Evolutionary conservation across 371 early-diverging fungal genomes (phyloP).

Genomic region (Rhizopus arrhizus): DNA sequence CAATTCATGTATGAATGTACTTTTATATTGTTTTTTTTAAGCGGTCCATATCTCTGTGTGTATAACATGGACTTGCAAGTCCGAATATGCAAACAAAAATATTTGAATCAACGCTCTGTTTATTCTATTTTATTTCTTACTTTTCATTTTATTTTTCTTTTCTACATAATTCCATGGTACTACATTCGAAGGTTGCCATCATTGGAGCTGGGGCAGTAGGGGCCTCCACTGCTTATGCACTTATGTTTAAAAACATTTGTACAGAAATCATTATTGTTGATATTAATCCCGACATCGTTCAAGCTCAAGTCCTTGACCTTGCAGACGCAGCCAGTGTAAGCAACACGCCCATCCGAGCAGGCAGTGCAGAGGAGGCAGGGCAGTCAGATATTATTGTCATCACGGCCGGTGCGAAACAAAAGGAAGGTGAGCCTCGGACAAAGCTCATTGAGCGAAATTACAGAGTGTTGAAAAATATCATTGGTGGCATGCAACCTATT

Average conservation of each 20-base stretch:
- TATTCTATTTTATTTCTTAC: no score
- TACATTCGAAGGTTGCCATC: conserved; percentile 57
- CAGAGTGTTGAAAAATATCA: conserved; percentile 69
- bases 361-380: conserved; percentile 71
- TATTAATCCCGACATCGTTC: conserved; percentile 58
- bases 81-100: no score
- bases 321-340: conserved; percentile 75
- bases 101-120: no score
- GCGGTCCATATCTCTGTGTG: no score
- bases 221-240: conserved; percentile 74
- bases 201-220: conserved; percentile 87
- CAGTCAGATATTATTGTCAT: conserved; percentile 84
- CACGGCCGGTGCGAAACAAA: conserved; percentile 89
- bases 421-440: conserved; percentile 74
- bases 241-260: conserved; percentile 69
- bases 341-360: conserved; percentile 63
- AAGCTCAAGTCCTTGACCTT: conserved; percentile 80
- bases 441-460: conserved; percentile 81
- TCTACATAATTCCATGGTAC: conserved; percentile 14
- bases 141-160: conserved; percentile 4
- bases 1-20: no score
- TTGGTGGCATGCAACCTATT: conserved; percentile 76
- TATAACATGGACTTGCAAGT: no score
- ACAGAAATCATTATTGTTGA: conserved; percentile 79
- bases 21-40: no score